Evolutionary conservation across 106 monocot genomes (phyloP), one percentile per base, ranked within the genome.

Genomic region (Narthecium ossifragum): DNA sequence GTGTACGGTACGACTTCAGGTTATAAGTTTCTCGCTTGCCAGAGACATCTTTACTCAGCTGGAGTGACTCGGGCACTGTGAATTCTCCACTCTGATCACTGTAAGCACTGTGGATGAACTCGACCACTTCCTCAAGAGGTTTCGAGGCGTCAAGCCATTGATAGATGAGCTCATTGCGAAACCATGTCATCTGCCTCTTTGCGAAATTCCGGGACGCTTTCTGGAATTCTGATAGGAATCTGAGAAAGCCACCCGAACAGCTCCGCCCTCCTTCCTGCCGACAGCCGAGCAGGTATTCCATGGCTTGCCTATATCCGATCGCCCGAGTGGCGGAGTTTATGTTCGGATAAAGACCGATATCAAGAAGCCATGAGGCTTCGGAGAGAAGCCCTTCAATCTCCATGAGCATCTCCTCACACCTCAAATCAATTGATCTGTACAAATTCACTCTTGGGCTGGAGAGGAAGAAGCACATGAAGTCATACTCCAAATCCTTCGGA

Each of bases 171-270:
- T 96, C 96, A 52, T 84, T 86, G 8, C 90, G 69, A 64, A 86
- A 90, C 96, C 96, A 96, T 40, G 89, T 87, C 59, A 87, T 62
- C 62, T 90, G 96, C 75, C 96, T 83, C 83, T 86, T 96, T 24
- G 86, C 74, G 41, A 86, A 96, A 74, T 96, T 96, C 21, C 90
- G 64, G 2, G 96, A 96, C 23, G 90, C 73, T 59, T 76, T 78
- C 68, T 96, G 96, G 55, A 90, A 96, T 6, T 75, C 85, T 8
- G 40, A 70, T 2, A 90, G 20, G 27, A 96, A 90, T 3, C 43
- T 40, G 40, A 30, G 33, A 28, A 86, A 90, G 13, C 68, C 69
- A 26, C 77, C 75, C 1, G 78, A 54, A 17, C 72, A 68, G 61
- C 78, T 86, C 36, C 40, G 65, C 8, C 86, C 90, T 13, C 61